Evolutionary conservation across 202 grass and related monocot genomes (phyloP).

Genomic region (Carex sylvatica): DNA sequence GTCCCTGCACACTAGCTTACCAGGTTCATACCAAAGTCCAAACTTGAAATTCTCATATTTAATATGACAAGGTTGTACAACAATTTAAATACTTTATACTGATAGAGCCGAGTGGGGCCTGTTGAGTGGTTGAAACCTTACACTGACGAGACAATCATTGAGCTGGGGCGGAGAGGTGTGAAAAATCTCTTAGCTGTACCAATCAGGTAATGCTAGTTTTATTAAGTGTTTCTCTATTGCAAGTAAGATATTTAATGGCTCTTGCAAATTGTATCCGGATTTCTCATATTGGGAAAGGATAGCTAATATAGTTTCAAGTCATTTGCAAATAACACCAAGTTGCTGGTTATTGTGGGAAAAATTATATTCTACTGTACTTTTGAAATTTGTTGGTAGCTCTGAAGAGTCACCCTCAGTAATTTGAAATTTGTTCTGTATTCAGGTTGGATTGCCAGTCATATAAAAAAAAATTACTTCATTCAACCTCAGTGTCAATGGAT

Average conservation of each 20-base stretch:
- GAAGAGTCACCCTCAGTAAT: neutral
- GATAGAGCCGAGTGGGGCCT: constrained; percentile 92
- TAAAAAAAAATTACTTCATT: neutral
- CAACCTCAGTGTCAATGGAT: neutral
- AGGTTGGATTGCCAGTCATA: neutral
- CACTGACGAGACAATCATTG: constrained; percentile 96
- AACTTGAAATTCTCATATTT: constrained; percentile 9
- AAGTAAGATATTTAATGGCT: constrained; percentile 10
- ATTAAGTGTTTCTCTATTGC: constrained; percentile 4
- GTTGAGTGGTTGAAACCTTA: constrained; percentile 98
- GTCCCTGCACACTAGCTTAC: constrained; percentile 93
- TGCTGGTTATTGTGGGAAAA: neutral
- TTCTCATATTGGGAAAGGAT: neutral
- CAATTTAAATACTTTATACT: constrained; percentile 9
- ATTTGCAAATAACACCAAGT: neutral
- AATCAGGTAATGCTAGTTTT: constrained; percentile 61
- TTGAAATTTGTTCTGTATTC: too few relatives aligned
- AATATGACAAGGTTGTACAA: constrained; percentile 15
- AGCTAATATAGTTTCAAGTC: neutral
- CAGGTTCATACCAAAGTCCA: constrained; percentile 42
- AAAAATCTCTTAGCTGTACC: constrained; percentile 92
- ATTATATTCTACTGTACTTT: neutral
- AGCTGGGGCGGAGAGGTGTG: constrained; percentile 70
- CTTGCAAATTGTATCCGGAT: neutral
- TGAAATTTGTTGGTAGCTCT: neutral